Percentiles rank a stretch among this genome's conserved stretches.
Conservation (phyloP, 306 rosid species). For the Cyamopsis tetragonoloba region DNA sequence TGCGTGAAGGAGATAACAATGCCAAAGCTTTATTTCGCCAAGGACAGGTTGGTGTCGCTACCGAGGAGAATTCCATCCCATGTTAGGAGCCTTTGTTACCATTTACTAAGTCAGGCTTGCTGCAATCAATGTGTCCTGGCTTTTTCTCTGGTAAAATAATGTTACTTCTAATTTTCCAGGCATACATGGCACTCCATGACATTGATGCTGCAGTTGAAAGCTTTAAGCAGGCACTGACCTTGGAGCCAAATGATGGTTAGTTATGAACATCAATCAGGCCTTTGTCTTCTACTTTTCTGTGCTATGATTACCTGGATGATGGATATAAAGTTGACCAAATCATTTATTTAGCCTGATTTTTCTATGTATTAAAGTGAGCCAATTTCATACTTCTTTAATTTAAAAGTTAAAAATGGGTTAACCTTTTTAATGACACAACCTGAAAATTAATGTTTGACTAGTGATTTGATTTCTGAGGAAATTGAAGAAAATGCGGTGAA, state of each 20-base stretch:
- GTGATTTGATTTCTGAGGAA: not conserved
- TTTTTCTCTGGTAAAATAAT: conserved; percentile 20
- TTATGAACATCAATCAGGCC: not conserved
- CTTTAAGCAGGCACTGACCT: conserved; percentile 63
- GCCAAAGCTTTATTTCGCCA: conserved; percentile 94
- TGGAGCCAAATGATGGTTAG: conserved; percentile 91
- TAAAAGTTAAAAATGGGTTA: not conserved
- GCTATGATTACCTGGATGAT: not conserved
- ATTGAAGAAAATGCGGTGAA: not conserved
- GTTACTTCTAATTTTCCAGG: conserved; percentile 43
- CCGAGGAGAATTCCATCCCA: not conserved
- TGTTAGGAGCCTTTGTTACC: not conserved
- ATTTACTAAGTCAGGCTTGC: not conserved
- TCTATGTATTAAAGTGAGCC: not conserved
- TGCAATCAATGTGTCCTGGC: not conserved
- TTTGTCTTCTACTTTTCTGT: not conserved
- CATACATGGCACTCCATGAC: conserved; percentile 75
- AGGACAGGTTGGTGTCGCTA: conserved; percentile 78
- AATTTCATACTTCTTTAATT: not conserved
- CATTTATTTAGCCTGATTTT: not conserved
- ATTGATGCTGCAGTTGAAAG: conserved; percentile 87
- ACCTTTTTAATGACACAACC: not conserved
- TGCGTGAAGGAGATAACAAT: conserved; percentile 85
- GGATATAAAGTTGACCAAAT: not conserved
- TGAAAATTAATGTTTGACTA: not conserved